phyloP scores from a whole-genome alignment of 2,329 filamentous ascomycete genomes.

The Allantophomopsis cytisporea region DNA sequence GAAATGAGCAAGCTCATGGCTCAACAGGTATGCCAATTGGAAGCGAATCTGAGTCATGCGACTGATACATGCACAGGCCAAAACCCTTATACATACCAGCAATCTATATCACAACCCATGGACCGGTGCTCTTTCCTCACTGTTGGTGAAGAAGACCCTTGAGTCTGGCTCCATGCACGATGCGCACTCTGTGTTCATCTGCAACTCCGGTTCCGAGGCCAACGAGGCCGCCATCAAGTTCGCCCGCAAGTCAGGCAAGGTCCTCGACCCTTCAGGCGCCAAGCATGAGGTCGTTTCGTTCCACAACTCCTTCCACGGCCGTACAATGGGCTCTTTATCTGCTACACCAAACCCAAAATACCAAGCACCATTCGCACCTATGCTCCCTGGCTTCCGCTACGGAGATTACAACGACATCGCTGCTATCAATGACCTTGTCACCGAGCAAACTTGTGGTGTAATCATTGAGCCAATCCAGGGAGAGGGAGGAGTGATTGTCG shows the following conservation, averaged over 20 bases:
- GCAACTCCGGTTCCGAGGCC: constrained; percentile 92
- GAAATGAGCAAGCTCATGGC: constrained; percentile 63
- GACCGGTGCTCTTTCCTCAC: constrained; percentile 78
- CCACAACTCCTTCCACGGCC: constrained; percentile 84
- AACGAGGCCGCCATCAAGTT: constrained; percentile 99
- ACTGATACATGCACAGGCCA: constrained; percentile 28
- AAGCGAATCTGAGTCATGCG: background rate
- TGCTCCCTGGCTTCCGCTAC: constrained; percentile 87
- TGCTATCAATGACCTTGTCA: constrained; percentile 61
- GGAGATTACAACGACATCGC: constrained; percentile 74
- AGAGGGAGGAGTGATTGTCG: constrained; percentile 83
- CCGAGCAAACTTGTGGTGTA: constrained; percentile 78
- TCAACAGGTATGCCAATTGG: constrained; percentile 45
- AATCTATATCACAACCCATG: constrained; percentile 97
- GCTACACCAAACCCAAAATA: constrained; percentile 98
- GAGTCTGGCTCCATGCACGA: constrained; percentile 72
- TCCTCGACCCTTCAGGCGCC: constrained; percentile 51
- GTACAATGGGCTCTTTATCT: constrained; percentile 90
- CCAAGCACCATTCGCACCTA: constrained; percentile 85
- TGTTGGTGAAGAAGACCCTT: constrained; percentile 69
- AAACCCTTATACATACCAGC: constrained; percentile 77
- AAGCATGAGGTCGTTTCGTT: constrained; percentile 88
- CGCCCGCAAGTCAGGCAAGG: constrained; percentile 78
- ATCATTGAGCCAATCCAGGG: constrained; percentile 97
- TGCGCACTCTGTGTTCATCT: constrained; percentile 73